phyloP scores from a whole-genome alignment of 345 rosid species.

The Schrenkiella parvula region DNA sequence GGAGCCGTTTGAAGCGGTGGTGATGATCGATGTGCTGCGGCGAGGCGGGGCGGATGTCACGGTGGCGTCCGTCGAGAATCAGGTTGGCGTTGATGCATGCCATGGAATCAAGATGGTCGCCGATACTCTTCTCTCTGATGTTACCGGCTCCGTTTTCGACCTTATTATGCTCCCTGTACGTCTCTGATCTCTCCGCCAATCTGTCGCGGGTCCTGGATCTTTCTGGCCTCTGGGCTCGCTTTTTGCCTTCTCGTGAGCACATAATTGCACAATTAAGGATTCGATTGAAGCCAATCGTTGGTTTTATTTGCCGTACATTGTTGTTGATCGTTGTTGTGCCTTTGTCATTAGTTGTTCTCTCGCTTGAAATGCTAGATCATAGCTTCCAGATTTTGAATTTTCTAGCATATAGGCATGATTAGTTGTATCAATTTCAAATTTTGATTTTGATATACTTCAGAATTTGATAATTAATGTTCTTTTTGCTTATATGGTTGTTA shows the following conservation, averaged over 20 bases:
- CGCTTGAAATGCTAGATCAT: background rate
- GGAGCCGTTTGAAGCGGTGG: slow-evolving; percentile 93
- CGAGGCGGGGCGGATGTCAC: slow-evolving; percentile 83
- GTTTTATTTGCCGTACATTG: background rate
- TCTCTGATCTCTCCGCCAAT: slow-evolving; percentile 20
- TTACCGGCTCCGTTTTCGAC: slow-evolving; percentile 51
- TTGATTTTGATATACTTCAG: background rate
- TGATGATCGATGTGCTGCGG: slow-evolving; percentile 74
- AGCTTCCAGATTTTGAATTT: background rate
- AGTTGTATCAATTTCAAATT: background rate
- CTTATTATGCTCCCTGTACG: slow-evolving; percentile 75
- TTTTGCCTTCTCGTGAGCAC: background rate
- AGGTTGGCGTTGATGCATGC: slow-evolving; percentile 63
- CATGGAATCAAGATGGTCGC: slow-evolving; percentile 76
- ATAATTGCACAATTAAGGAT: background rate
- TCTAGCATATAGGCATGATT: background rate
- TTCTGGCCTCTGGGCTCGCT: background rate
- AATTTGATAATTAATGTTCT: background rate
- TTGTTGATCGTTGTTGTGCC: background rate
- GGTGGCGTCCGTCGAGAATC: slow-evolving; percentile 74
- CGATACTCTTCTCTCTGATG: slow-evolving; percentile 59
- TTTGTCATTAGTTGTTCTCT: background rate
- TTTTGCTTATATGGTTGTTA: background rate
- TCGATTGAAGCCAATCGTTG: background rate
- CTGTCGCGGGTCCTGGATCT: background rate